phyloP scores from a whole-genome alignment of 2,329 filamentous ascomycete species.

The Septoria petroselini region DNA sequence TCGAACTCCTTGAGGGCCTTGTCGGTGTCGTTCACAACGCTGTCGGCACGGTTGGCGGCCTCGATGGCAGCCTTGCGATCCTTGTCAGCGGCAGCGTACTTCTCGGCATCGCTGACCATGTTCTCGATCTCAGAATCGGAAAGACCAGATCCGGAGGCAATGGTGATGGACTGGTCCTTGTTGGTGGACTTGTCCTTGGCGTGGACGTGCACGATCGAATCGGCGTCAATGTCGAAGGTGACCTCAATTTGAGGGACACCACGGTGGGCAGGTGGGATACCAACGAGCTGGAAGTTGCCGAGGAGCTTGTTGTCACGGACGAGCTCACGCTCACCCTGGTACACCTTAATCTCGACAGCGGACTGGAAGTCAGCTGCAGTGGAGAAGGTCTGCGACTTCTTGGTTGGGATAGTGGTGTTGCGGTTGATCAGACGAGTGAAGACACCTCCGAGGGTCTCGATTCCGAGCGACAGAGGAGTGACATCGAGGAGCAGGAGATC shows the following conservation, averaged over 20 bases:
- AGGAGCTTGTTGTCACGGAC: slow-evolving; percentile 98
- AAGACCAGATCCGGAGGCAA: slow-evolving; percentile 94
- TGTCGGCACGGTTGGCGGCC: slow-evolving; percentile 95
- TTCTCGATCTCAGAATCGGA: slow-evolving; percentile 90
- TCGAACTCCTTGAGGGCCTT: slow-evolving; percentile 96
- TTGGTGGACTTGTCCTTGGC: slow-evolving; percentile 99
- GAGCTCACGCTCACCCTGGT: slow-evolving; percentile 99
- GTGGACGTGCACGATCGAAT: slow-evolving; percentile 96
- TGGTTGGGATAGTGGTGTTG: slow-evolving; percentile 98
- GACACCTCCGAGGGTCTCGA: slow-evolving; percentile 95
- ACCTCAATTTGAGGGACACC: slow-evolving; percentile 96
- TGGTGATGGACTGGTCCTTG: slow-evolving; percentile 99
- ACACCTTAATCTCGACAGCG: slow-evolving; percentile 99
- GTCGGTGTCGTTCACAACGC: slow-evolving; percentile 94
- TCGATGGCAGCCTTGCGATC: slow-evolving; percentile 95
- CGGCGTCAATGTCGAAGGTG: slow-evolving; percentile 97
- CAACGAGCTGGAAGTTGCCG: slow-evolving; percentile 98
- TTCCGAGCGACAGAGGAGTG: slow-evolving; percentile 93
- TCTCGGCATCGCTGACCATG: slow-evolving; percentile 98
- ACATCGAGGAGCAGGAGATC: slow-evolving; percentile 94
- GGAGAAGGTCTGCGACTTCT: slow-evolving; percentile 98
- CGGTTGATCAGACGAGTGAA: slow-evolving; percentile 98
- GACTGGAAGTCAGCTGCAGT: slow-evolving; percentile 98
- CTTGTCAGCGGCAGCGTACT: slow-evolving; percentile 91
- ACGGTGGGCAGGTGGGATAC: slow-evolving; percentile 92